Evolutionary conservation across 331 rosid genomes (phyloP).

Genomic region (Dryas integrifolia): DNA sequence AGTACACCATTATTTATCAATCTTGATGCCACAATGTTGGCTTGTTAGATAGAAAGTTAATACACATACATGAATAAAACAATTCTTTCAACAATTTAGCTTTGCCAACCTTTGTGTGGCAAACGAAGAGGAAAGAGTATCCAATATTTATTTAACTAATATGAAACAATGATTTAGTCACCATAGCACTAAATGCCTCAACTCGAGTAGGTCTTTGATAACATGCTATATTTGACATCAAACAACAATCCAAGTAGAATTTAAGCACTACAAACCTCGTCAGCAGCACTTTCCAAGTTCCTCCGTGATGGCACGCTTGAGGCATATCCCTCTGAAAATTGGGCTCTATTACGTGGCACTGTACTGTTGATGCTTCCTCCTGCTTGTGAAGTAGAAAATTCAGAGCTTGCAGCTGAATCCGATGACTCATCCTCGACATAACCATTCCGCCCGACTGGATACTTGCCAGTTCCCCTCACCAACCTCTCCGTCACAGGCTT

Average conservation of each 20-base stretch:
- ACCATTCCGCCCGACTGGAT: conserved; percentile 46
- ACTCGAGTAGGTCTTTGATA: background rate
- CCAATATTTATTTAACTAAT: background rate
- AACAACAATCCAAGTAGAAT: conserved; percentile 9
- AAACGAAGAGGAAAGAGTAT: background rate
- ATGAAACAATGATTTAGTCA: background rate
- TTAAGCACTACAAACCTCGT: conserved; percentile 48
- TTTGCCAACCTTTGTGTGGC: background rate
- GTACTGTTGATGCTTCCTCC: conserved; percentile 78
- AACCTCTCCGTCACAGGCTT: conserved; percentile 37
- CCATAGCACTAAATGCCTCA: background rate
- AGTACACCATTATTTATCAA: background rate
- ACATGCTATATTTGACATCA: conserved; percentile 2
- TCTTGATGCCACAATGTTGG: background rate
- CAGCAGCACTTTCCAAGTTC: conserved; percentile 45
- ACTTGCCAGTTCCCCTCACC: conserved; percentile 36
- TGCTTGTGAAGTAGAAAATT: conserved; percentile 78
- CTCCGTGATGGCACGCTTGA: conserved; percentile 66
- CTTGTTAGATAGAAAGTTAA: background rate
- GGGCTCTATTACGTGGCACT: conserved; percentile 44
- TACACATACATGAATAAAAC: background rate
- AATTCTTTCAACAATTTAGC: background rate
- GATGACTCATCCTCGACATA: conserved; percentile 80
- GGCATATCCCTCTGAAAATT: conserved; percentile 71
- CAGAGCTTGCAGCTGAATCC: conserved; percentile 89